These are phyloP conservation scores for Lentinula aciculospora DNA, from an alignment of 768 basidiomycete genomes.

Conservation along the genomic window DNA sequence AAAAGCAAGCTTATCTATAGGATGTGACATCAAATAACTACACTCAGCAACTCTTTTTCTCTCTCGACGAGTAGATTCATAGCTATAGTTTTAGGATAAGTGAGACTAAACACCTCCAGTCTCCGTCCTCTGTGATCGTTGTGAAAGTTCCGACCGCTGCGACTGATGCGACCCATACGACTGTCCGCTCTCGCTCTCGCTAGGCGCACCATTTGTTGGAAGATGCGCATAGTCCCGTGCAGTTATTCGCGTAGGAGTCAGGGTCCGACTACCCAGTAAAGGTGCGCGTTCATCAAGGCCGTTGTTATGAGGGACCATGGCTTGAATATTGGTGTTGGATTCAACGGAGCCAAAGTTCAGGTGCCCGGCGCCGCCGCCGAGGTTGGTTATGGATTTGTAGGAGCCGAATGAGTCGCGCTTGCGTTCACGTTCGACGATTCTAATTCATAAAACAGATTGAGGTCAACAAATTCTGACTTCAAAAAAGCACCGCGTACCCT, in stretches of 20 bases:
- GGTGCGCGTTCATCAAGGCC: constrained; percentile 1
- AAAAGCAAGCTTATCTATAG: background rate
- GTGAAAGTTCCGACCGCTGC: background rate
- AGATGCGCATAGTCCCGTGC: background rate
- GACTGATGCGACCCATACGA: background rate
- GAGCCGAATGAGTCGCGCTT: constrained; percentile 26
- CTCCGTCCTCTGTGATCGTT: background rate
- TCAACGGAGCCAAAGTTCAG: background rate
- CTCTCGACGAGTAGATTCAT: no score
- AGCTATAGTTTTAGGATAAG: no score
- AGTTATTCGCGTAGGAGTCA: background rate
- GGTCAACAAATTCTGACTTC: background rate
- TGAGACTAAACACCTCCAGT: background rate
- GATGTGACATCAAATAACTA: no score
- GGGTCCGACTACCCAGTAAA: background rate
- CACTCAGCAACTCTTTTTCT: no score
- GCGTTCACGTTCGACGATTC: constrained; percentile 53
- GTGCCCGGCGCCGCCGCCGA: background rate
- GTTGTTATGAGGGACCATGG: background rate
- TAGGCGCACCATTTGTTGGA: background rate
- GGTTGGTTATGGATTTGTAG: constrained; percentile 17
- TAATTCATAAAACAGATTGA: constrained; percentile 14
- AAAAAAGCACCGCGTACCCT: constrained; percentile 42
- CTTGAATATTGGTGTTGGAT: background rate
- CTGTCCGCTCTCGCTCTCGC: background rate